These are phyloP conservation scores for Pseudocercospora macadamiae DNA, from an alignment of 2,329 filamentous ascomycete genomes.

Conservation along the genomic window DNA sequence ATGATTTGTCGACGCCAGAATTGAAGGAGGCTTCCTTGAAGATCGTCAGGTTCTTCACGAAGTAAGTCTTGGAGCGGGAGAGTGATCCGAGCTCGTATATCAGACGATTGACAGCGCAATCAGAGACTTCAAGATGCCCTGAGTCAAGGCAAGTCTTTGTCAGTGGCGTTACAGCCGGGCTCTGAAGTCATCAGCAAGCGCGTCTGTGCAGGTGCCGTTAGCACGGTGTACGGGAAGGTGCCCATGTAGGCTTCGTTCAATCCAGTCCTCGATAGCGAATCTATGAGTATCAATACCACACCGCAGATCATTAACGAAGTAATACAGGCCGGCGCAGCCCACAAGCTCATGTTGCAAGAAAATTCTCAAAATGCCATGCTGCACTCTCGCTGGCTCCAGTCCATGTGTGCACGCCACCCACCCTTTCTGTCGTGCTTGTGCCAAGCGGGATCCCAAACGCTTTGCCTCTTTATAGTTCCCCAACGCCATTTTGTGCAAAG, in stretches of 20 bases:
- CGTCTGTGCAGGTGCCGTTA: no score
- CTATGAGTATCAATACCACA: not conserved
- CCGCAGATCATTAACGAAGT: not conserved
- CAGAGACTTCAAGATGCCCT: no score
- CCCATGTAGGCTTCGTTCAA: no score
- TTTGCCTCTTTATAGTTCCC: not conserved
- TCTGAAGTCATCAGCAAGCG: no score
- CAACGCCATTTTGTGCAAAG: not conserved
- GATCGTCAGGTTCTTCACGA: not conserved
- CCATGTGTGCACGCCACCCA: not conserved
- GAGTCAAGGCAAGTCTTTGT: no score
- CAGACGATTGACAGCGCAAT: no score
- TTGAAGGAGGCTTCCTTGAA: not conserved
- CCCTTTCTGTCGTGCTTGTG: not conserved
- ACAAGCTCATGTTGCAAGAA: not conserved
- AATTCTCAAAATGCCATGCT: not conserved
- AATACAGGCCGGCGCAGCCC: not conserved
- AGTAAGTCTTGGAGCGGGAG: no score
- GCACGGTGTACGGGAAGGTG: no score
- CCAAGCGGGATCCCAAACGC: not conserved
- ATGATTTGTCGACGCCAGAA: constrained; percentile 21
- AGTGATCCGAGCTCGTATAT: no score
- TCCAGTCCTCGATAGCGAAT: no score
- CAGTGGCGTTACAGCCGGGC: no score
- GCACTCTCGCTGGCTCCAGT: not conserved